A percentile compares a stretch with the other conserved stretches of the same genome.
phyloP scores from a whole-genome alignment of 2,329 filamentous ascomycete genomes.

The Epichloe glyceriae region DNA sequence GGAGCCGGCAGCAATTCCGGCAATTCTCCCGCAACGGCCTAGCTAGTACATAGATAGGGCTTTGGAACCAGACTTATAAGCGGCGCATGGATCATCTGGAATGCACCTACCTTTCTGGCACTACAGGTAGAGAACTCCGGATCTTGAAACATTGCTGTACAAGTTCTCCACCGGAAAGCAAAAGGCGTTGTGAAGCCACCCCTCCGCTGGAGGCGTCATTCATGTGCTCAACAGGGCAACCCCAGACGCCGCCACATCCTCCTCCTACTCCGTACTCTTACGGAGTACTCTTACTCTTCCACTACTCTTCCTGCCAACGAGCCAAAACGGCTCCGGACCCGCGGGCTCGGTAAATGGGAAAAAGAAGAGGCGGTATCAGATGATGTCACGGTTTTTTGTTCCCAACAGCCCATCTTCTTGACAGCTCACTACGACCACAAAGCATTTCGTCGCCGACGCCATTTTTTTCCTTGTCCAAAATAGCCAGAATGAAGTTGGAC shows the following conservation, averaged over 20 bases:
- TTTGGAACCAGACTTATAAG: slow-evolving; percentile 5
- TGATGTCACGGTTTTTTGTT: not conserved
- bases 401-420: not conserved
- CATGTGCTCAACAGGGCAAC: not conserved
- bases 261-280: too few relatives aligned
- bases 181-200: not conserved
- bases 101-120: too few relatives aligned
- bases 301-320: too few relatives aligned
- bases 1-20: slow-evolving; percentile 19
- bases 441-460: not conserved
- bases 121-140: not conserved
- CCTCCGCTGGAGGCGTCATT: not conserved
- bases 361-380: not conserved
- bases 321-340: not conserved
- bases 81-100: slow-evolving; percentile 1
- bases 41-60: not conserved
- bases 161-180: too few relatives aligned
- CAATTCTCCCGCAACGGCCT: slow-evolving; percentile 16
- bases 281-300: too few relatives aligned
- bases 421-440: not conserved
- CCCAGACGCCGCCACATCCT: not conserved
- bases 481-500: too few relatives aligned
- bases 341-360: not conserved
- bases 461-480: too few relatives aligned
- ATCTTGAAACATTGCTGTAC: too few relatives aligned